A percentile compares a stretch with the other conserved stretches of the same genome.
phyloP scores from a whole-genome alignment of 2,329 filamentous ascomycete species.

The Ceratocystis alfenasii region DNA sequence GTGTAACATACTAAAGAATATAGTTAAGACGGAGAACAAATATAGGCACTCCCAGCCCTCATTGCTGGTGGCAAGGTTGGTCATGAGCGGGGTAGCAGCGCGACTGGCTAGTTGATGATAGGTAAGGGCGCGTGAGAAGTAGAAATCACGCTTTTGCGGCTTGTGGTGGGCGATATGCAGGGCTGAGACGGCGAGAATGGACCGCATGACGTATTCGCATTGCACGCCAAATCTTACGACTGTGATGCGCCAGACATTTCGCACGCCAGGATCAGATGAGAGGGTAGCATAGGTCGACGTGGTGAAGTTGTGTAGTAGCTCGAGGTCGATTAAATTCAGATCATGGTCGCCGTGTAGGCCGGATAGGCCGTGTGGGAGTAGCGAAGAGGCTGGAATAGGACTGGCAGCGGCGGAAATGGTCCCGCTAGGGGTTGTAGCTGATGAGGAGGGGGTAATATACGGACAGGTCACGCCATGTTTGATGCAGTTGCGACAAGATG shows the following conservation, averaged over 20 bases:
- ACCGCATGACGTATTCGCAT: conserved; percentile 38
- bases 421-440: conserved; percentile 16
- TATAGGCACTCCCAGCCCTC: conserved; percentile 26
- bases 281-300: conserved; percentile 39
- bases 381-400: background rate
- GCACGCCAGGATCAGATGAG: conserved; percentile 29
- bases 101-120: conserved; percentile 28
- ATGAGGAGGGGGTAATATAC: conserved; percentile 19
- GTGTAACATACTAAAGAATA: conserved; percentile 27
- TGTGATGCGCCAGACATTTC: conserved; percentile 37
- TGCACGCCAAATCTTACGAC: conserved; percentile 37
- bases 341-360: conserved; percentile 20
- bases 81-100: conserved; percentile 27
- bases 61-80: conserved; percentile 21
- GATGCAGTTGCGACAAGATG: conserved; percentile 26
- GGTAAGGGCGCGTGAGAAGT: conserved; percentile 22
- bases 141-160: conserved; percentile 20
- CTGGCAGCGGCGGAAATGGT: conserved; percentile 6
- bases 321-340: conserved; percentile 36
- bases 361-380: conserved; percentile 8
- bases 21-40: conserved; percentile 28
- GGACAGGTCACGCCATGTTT: conserved; percentile 27
- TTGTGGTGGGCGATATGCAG: conserved; percentile 34
- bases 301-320: conserved; percentile 43
- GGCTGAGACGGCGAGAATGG: conserved; percentile 38